Evolutionary conservation across 2,329 filamentous ascomycete genomes (phyloP), one percentile per base, ranked within the genome.

Genomic region (Remersonia thermophila): DNA sequence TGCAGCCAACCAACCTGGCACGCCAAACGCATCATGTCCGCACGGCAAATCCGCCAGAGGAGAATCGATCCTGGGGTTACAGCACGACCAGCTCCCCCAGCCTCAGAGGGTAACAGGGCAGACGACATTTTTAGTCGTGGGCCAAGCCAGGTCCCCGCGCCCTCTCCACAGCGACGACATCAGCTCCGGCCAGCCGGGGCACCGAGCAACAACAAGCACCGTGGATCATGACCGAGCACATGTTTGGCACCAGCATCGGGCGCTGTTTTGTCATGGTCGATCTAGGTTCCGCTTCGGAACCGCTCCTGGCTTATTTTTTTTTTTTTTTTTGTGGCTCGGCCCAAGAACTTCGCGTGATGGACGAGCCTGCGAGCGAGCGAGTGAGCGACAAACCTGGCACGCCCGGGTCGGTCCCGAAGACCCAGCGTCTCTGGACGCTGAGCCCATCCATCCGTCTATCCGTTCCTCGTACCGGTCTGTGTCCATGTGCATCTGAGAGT

Each of bases 211-310:
- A n/a, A 23, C 5, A 23, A 23, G 42, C 44, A 43, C 36, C 40
- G 50, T 43, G 49, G 50, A 55, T 55, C 52, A 52, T 43, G 52
- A 47, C 45, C 46, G 50, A 51, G 47, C 47, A 23, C 20, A 48
- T 52, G 50, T 54, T 54, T 55, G 48, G 52, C 47, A 45, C 48
- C 45, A 47, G 49, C 45, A 44, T 46, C 48, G 47, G 40, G 38
- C 42, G 39, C 45, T 42, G 47, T 52, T 53, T 53, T 47, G 45
- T 23, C 42, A 42, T 39, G 28, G 41, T 20, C 33, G 42, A 46
- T 49, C 45, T 39, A 44, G 38, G 43, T 40, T 35, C 44, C 28
- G 20, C 27, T 46, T 42, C 37, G 40, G 46, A 41, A 42, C 14
- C 14, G n/a, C 35, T 47, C 34, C 41, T 48, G 43, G 20, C 20